Evolutionary conservation across 2,329 filamentous ascomycete species (phyloP).

Genomic region (Rhynchosporium graminicola): DNA sequence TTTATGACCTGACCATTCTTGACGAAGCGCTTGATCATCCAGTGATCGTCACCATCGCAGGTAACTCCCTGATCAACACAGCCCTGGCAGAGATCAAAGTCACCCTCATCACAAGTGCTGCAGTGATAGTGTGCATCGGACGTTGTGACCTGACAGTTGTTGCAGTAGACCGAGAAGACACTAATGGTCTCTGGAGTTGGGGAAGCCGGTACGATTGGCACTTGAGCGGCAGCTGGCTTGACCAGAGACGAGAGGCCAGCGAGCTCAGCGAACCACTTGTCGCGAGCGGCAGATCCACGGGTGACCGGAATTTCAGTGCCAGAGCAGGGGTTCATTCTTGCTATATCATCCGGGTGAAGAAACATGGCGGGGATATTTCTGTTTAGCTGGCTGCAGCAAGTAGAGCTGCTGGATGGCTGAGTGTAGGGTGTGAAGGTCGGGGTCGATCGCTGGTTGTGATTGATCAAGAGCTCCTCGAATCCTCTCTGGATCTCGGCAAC

Average conservation of each 20-base stretch:
- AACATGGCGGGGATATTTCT: constrained; percentile 17
- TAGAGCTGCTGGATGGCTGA: constrained; percentile 15
- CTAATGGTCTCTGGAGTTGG: constrained; percentile 20
- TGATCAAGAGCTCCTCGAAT: constrained; percentile 34
- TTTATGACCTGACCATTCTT: constrained; percentile 76
- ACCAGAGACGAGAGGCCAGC: constrained; percentile 29
- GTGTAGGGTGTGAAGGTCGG: constrained; percentile 6
- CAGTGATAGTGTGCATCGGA: constrained; percentile 90
- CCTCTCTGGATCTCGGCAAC: constrained; percentile 36
- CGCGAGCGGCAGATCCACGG: constrained; percentile 36
- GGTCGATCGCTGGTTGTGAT: constrained; percentile 11
- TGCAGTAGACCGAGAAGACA: constrained; percentile 88
- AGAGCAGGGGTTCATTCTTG: constrained; percentile 26
- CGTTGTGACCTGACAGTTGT: constrained; percentile 79
- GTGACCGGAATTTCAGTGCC: constrained; percentile 35
- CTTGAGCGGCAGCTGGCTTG: constrained; percentile 25
- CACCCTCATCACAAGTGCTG: constrained; percentile 86
- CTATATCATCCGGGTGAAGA: constrained; percentile 20
- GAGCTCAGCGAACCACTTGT: constrained; percentile 41
- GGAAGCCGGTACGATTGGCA: constrained; percentile 14
- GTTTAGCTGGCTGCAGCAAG: constrained; percentile 22
- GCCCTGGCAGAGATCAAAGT: constrained; percentile 85
- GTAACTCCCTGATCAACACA: constrained; percentile 76
- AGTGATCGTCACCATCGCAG: constrained; percentile 80
- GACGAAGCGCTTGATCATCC: constrained; percentile 90